Evolutionary conservation across 2,329 filamentous ascomycete species (phyloP), one percentile per base, ranked within the genome.

Genomic region (Parascedosporium putredinis): DNA sequence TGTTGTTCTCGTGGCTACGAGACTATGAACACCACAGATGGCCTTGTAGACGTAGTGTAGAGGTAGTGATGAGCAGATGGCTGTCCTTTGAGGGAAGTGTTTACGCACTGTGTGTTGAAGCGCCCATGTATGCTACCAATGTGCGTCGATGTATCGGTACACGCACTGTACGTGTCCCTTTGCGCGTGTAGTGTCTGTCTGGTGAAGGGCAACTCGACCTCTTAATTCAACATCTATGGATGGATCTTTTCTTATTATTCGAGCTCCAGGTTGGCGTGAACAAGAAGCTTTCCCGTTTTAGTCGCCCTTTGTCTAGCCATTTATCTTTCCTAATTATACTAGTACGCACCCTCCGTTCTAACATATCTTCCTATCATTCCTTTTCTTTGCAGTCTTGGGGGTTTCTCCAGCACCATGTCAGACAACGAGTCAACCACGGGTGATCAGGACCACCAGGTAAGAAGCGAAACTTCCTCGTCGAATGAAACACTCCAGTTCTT

Each of bases 371-470:
- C 45, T 50, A 16, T 22, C 25, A 23, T 23, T 23, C 36, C 48
- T 16, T 23, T 31, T 25, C 22, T 51, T 36, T 38, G n/a, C 27
- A 7, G 7, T 31, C 27, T 31, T 14, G 6, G 7, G 3, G 4
- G 20, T 5, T 36, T 7, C 33, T 43, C 18, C 14, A n/a, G 14
- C 20, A 33, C 20, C 36, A 49, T 49, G 47, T 49, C 47, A 22
- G 47, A 49, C 18, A 23, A 42, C 36, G 47, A 49, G 18, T 29
- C 47, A 8, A 23, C 5, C 6, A 16, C 33, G 5, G 36, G 27
- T 6, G 38, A 42, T 14, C 65, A 70, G 43, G 71, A 75, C 44
- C 68, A 74, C 45, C 67, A 71, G 60, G 72, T 72, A 58, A 53
- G 20, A 24, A 3, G 33, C 6, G 7, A 12, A 3, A 14, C 18